Percentiles rank a stretch among this genome's conserved stretches.
Conservation (phyloP, 768 basidiomycete species). For the Flagelloscypha sp. region DNA sequence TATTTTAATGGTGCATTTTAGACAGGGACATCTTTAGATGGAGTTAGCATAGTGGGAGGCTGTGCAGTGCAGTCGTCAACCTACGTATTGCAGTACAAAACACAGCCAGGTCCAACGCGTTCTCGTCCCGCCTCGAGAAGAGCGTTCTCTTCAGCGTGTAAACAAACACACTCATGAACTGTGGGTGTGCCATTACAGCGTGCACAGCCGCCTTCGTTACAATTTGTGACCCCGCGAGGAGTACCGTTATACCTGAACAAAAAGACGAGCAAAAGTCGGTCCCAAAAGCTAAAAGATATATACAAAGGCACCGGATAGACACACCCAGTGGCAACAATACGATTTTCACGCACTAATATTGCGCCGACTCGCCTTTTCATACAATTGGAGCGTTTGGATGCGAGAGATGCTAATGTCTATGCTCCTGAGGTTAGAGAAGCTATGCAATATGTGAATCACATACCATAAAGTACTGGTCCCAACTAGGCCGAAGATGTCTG, state of each 20-base stretch:
- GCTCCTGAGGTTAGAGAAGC: background rate
- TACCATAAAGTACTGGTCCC: constrained; percentile 99
- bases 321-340: constrained; percentile 74
- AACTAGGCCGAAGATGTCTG: constrained; percentile 75
- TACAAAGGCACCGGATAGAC: constrained; percentile 9
- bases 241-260: constrained; percentile 88
- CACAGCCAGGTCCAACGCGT: constrained; percentile 69
- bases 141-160: constrained; percentile 98
- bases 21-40: constrained; percentile 79
- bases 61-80: constrained; percentile 18
- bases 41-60: constrained; percentile 1
- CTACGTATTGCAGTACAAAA: constrained; percentile 98
- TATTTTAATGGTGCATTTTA: constrained; percentile 95
- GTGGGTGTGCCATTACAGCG: constrained; percentile 58
- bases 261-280: constrained; percentile 3
- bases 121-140: constrained; percentile 90
- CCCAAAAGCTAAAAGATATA: constrained; percentile 3
- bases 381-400: constrained; percentile 86
- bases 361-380: constrained; percentile 98
- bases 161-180: constrained; percentile 77
- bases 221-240: constrained; percentile 82
- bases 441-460: constrained; percentile 11
- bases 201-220: constrained; percentile 84
- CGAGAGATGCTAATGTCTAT: constrained; percentile 83
- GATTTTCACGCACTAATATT: constrained; percentile 77